phyloP scores from a whole-genome alignment of 805 yeast species.

The Clavispora asparagi region DNA sequence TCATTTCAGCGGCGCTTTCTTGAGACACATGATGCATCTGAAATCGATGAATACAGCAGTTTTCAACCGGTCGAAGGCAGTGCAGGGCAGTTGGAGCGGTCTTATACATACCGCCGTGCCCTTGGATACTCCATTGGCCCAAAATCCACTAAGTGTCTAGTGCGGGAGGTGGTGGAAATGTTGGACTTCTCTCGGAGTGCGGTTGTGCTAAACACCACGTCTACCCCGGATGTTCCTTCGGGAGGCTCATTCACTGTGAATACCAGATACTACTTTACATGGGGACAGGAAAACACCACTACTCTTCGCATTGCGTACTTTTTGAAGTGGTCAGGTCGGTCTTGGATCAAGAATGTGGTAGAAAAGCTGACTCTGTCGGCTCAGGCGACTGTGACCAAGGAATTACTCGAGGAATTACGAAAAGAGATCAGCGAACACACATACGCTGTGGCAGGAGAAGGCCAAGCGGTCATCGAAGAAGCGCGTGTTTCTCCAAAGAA shows the following conservation, averaged over 20 bases:
- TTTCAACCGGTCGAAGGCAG: conserved; percentile 18
- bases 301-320: conserved; percentile 60
- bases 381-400: conserved; percentile 57
- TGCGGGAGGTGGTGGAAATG: conserved; percentile 54
- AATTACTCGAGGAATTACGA: conserved; percentile 44
- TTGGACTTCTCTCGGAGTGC: conserved; percentile 45
- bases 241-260: conserved; percentile 76
- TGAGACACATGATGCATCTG: conserved; percentile 58
- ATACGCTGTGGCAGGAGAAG: background rate
- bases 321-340: conserved; percentile 84
- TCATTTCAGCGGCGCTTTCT: conserved; percentile 40
- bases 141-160: conserved; percentile 63
- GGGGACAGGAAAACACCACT: conserved; percentile 67
- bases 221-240: conserved; percentile 81
- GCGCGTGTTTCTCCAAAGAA: background rate
- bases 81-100: conserved; percentile 37
- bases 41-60: conserved; percentile 39
- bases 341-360: conserved; percentile 74
- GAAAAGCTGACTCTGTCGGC: conserved; percentile 73
- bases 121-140: conserved; percentile 69
- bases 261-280: conserved; percentile 66
- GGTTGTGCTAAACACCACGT: conserved; percentile 51
- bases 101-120: conserved; percentile 59
- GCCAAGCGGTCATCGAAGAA: background rate
- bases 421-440: conserved; percentile 22